A percentile compares a stretch with the other conserved stretches of the same genome.
These are phyloP conservation scores for Pulchroboletus neoregius DNA, from an alignment of 1,284 basidiomycete genomes.

Conservation along the genomic window DNA sequence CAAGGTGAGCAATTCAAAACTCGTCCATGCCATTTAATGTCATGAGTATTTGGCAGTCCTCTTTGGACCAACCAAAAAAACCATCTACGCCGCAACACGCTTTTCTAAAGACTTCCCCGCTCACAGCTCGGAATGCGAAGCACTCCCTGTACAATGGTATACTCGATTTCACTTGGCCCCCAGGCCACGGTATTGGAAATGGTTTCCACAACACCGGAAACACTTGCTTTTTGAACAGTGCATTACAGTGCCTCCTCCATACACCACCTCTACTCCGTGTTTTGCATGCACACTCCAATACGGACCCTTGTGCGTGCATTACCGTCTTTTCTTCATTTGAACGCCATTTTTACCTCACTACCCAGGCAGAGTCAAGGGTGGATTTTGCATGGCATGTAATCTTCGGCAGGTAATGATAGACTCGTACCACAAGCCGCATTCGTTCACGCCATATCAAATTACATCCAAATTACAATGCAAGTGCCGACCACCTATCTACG, in stretches of 20 bases:
- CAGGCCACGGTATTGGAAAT: conserved; percentile 42
- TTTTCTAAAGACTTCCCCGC: conserved; percentile 25
- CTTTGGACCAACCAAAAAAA: conserved; percentile 24
- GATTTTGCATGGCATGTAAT: conserved; percentile 78
- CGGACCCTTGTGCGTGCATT: conserved; percentile 45
- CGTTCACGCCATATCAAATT: conserved; percentile 62
- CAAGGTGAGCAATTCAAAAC: conserved; percentile 29
- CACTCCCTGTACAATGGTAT: conserved; percentile 45
- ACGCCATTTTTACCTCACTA: conserved; percentile 13
- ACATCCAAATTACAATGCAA: conserved; percentile 66
- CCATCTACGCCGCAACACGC: conserved; percentile 16
- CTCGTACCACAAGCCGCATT: conserved; percentile 42
- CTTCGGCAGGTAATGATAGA: conserved; percentile 54
- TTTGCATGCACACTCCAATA: conserved; percentile 54
- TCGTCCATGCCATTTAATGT: not conserved
- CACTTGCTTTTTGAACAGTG: conserved; percentile 97
- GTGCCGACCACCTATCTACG: conserved; percentile 27
- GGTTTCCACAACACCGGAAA: conserved; percentile 93
- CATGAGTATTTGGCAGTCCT: conserved; percentile 9
- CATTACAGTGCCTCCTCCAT: conserved; percentile 90
- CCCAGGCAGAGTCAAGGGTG: conserved; percentile 51
- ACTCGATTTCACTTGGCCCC: conserved; percentile 57
- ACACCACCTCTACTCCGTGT: conserved; percentile 85
- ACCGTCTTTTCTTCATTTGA: not conserved
- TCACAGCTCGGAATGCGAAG: conserved; percentile 18